phyloP scores from a whole-genome alignment of 257 asterid genomes.

The Solanum chiquidenum region DNA sequence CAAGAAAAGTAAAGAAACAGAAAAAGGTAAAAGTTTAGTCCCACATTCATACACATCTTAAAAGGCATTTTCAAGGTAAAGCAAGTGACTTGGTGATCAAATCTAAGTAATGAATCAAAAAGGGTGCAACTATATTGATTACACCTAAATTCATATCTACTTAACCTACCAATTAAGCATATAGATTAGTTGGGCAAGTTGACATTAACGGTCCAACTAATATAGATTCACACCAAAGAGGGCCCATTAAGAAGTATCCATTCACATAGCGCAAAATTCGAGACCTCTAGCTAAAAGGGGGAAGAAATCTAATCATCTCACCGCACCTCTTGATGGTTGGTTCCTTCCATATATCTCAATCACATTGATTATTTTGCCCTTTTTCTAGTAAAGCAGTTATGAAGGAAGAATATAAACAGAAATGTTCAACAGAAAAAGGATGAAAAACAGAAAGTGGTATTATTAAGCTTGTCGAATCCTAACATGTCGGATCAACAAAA shows the following conservation, averaged over 20 bases:
- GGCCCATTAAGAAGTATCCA: neutral
- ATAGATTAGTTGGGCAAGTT: neutral
- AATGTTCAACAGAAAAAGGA: neutral
- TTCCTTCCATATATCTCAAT: neutral
- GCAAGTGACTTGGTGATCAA: neutral
- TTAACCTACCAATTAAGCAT: neutral
- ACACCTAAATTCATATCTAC: neutral
- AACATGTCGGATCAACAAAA: neutral
- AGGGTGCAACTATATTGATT: neutral
- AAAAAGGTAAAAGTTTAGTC: neutral
- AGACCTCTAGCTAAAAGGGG: neutral
- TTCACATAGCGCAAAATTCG: neutral
- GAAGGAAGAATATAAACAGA: neutral
- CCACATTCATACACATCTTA: neutral
- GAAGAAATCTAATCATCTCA: neutral
- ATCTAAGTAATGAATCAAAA: neutral
- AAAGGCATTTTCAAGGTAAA: neutral
- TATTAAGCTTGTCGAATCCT: neutral
- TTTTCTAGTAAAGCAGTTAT: neutral
- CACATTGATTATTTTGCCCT: neutral
- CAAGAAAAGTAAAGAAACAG: neutral
- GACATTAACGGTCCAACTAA: neutral
- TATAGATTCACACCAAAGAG: neutral
- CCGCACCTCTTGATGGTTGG: neutral
- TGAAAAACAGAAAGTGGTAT: neutral